phyloP scores from a whole-genome alignment of 257 asterid genomes.

The Catharanthus roseus region DNA sequence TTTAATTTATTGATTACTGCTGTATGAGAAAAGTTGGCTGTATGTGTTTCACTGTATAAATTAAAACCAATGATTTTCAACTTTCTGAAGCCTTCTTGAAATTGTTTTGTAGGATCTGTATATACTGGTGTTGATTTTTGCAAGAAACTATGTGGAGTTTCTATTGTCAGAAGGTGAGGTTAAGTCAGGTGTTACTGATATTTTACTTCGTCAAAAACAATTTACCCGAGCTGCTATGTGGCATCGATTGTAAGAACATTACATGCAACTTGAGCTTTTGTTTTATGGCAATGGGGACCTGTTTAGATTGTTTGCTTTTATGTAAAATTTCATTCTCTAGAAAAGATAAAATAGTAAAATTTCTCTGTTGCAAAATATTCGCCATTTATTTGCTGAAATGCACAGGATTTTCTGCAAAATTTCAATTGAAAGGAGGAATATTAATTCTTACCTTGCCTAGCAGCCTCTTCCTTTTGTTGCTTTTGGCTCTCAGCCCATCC shows the following conservation, averaged over 20 bases:
- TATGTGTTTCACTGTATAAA: background rate
- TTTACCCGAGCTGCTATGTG: background rate
- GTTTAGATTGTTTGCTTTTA: background rate
- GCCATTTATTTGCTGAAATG: background rate
- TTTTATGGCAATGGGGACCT: background rate
- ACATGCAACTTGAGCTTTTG: background rate
- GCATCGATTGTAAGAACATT: background rate
- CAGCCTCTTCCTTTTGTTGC: background rate
- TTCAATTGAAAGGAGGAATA: background rate
- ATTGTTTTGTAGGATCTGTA: slow-evolving; percentile 58
- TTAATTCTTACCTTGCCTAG: background rate
- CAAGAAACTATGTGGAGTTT: slow-evolving; percentile 98
- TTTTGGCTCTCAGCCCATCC: background rate
- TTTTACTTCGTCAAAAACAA: background rate
- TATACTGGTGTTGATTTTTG: slow-evolving; percentile 97
- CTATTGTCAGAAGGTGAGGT: slow-evolving; percentile 89
- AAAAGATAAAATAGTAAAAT: background rate
- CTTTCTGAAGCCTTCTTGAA: background rate
- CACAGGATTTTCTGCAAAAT: background rate
- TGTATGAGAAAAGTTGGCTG: background rate
- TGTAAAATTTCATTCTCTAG: background rate
- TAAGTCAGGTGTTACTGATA: slow-evolving; percentile 6
- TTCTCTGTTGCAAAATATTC: background rate
- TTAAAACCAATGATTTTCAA: background rate
- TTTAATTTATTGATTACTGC: background rate